Conservation (phyloP, 179 eudicot genomes). For the Monotropa hypopitys region DNA sequence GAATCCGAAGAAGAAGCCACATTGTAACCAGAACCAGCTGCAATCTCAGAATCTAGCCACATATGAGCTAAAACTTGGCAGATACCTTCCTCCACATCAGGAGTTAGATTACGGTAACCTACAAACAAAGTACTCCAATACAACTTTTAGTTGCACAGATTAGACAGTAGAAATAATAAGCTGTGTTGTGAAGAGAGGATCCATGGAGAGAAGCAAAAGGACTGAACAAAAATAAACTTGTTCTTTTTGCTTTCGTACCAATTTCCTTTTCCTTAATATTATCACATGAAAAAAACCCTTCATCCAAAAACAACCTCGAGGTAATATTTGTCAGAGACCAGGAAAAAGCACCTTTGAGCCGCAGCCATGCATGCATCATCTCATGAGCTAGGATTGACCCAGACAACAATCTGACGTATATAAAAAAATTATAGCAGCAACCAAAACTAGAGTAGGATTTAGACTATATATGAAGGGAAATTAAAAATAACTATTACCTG, state of each 20-base stretch:
- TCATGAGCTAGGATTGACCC: conserved; percentile 97
- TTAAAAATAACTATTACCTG: conserved; percentile 31
- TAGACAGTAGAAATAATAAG: background rate
- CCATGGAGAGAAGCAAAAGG: background rate
- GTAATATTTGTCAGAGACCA: background rate
- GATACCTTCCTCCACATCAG: conserved; percentile 96
- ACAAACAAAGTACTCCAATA: conserved; percentile 7
- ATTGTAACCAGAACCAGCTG: conserved; percentile 56
- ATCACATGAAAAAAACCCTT: background rate
- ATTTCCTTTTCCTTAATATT: background rate
- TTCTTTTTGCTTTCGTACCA: background rate
- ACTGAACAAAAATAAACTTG: background rate
- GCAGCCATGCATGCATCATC: conserved; percentile 99
- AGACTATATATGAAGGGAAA: background rate
- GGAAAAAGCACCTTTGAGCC: conserved; percentile 58
- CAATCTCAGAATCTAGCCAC: conserved; percentile 96
- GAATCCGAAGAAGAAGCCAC: conserved; percentile 40
- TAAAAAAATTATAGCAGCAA: background rate
- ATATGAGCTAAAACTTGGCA: conserved; percentile 97
- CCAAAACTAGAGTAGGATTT: conserved; percentile 3
- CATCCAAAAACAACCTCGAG: background rate
- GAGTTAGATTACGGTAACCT: conserved; percentile 74
- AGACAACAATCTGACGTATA: conserved; percentile 56
- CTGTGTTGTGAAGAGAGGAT: background rate
- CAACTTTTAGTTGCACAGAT: background rate